Base-by-base conservation (phyloP, 2,329 filamentous ascomycete species). In the Fusarium solani-melongenae region DNA sequence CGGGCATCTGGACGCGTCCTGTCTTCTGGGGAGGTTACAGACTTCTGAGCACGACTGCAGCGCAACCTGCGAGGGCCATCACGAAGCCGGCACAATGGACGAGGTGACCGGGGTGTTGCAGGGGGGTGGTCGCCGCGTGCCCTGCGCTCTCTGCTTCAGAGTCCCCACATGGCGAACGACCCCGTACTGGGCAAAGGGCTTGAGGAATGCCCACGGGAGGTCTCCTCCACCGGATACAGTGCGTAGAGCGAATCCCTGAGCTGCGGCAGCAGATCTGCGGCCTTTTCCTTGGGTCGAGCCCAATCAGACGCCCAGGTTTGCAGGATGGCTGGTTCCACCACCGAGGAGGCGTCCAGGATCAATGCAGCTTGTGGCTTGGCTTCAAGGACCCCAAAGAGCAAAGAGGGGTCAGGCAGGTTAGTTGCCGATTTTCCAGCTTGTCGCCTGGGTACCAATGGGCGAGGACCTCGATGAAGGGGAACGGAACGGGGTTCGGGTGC, bases 201-300 rank as follows among this genome's bases (percentile, higher is more conserved):
- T 69, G 68, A 77, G 73, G 73, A 78, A 78, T 75, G 76, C 51
- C 62, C 76, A 77, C 68, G 64, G 68, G 27, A 68, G 39, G 56
- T 67, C 65, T 67, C 63, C 59, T 70, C 60, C 70, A 69, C 66
- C 53, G 41, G 57, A 66, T 72, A 78, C 76, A 76, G 75, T 77
- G 76, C 69, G 76, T 58, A 56, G 68, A 62, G 46, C 53, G 36
- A 46, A 66, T 77, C 73, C 76, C 73, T 70, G 63, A 72, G 49
- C 56, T 69, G 49, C 67, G 60, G 68, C 68, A 77, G 75, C 63
- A 79, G 79, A 81, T 81, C 79, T 81, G 78, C 79, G 79, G 69
- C 68, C 75, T 79, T 78, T 78, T 77, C 65, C 66, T 70, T 49
- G 61, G 61, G 59, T 31, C 63, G 71, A 68, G 39, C 41, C 78